Evolutionary conservation across 768 basidiomycete genomes (phyloP).

Genomic region (Mycena belliarum): DNA sequence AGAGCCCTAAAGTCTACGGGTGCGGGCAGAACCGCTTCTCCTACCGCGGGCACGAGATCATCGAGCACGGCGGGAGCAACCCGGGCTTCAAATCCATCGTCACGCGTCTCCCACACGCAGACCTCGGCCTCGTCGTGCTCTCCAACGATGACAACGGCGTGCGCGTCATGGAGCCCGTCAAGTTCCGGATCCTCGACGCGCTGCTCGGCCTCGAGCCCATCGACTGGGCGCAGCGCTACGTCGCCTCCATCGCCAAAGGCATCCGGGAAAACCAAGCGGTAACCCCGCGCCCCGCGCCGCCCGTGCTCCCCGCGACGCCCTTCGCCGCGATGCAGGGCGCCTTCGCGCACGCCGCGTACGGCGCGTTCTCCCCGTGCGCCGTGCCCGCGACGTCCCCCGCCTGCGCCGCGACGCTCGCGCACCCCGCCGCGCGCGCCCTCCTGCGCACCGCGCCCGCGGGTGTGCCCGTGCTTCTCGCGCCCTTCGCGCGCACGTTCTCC

Average conservation of each 20-base stretch:
- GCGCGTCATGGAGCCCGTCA: slow-evolving; percentile 36
- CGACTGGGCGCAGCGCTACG: slow-evolving; percentile 41
- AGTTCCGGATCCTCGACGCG: slow-evolving; percentile 39
- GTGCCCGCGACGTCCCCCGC: slow-evolving; percentile 18
- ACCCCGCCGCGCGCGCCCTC: slow-evolving; percentile 31
- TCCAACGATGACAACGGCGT: slow-evolving; percentile 42
- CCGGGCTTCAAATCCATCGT: slow-evolving; percentile 35
- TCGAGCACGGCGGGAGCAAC: slow-evolving; percentile 45
- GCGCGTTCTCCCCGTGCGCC: slow-evolving; percentile 35
- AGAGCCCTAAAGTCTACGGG: slow-evolving; percentile 44
- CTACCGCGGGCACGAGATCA: slow-evolving; percentile 41
- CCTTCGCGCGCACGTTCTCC: slow-evolving; percentile 36
- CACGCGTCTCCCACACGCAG: slow-evolving; percentile 26
- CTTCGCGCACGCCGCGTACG: slow-evolving; percentile 39
- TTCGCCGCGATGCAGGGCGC: slow-evolving; percentile 27
- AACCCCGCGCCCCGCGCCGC: slow-evolving; percentile 28
- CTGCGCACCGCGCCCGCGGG: slow-evolving; percentile 15
- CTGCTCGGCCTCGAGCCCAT: slow-evolving; percentile 34
- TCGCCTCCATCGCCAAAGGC: slow-evolving; percentile 25
- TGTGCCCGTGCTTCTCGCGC: slow-evolving; percentile 35
- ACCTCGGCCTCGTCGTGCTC: slow-evolving; percentile 40
- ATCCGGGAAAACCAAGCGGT: slow-evolving; percentile 23
- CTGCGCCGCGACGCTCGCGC: slow-evolving; percentile 27
- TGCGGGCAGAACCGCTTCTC: slow-evolving; percentile 41
- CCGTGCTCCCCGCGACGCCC: slow-evolving; percentile 24